Evolutionary conservation across 352 stramenopile species (phyloP), one percentile per base, ranked within the genome.

Genomic region (Phytophthora aleatoria): DNA sequence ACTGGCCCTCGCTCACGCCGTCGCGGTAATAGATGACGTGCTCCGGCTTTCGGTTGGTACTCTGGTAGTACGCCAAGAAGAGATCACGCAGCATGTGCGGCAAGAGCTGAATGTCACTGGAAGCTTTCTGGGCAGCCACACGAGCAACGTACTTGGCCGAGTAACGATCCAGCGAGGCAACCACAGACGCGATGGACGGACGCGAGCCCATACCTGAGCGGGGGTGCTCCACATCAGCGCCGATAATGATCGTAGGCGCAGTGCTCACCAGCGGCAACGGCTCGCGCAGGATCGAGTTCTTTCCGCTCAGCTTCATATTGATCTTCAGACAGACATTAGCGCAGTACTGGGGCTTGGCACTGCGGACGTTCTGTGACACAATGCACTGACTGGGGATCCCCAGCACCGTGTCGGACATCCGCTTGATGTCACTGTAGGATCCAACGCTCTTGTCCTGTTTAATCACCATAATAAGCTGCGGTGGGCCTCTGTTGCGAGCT

Each of bases 11-110:
- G 54, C 81, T 92, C 27, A 96, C 85, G 48, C 89, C 89, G 48
- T 95, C 89, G 26, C 89, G 86, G 60, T 95, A 95, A 64, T 94
- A 97, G 10, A 97, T 65, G 28, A 97, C 84, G 24, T 81, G 81
- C 43, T 91, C 76, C 0, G 89, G 89, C 61, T 94, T 94, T 42
- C 81, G 71, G 30, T 75, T 81, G 16, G 85, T 95, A 27, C 74
- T 71, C 43, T 77, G 50, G 63, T 91, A 93, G 65, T 89, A 97
- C 10, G 74, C 74, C 50, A 92, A 71, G 45, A 97, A 84, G 24
- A 97, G 69, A 13, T 94, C 82, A 9, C 75, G 76, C 4, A 91
- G 64, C 81, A 93, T 89, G 36, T 63, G 60, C 5, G 79, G 79
- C 38, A 91, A 60, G 35, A 84, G 72, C 41, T 83, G 65, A 26